phyloP scores from a whole-genome alignment of 1,139 yeast genomes.

The Candida sp. region DNA sequence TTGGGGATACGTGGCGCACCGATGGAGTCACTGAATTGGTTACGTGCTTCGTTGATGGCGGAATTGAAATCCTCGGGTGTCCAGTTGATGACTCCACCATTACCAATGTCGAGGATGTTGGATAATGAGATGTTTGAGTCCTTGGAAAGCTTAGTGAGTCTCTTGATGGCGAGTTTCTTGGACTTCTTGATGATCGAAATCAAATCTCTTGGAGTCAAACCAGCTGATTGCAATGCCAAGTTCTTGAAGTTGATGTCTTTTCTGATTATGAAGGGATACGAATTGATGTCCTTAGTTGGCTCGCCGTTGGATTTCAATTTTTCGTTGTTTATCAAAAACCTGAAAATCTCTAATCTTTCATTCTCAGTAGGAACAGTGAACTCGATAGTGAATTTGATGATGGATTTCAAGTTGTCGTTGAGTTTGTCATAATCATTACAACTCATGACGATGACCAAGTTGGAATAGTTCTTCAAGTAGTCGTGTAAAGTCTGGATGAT shows the following conservation, averaged over 20 bases:
- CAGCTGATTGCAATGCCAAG: conserved; percentile 89
- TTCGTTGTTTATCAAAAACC: conserved; percentile 43
- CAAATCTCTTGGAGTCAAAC: conserved; percentile 87
- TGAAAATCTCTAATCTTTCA: conserved; percentile 72
- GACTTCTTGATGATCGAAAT: conserved; percentile 73
- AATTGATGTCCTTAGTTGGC: conserved; percentile 18
- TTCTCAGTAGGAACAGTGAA: conserved; percentile 79
- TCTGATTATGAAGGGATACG: conserved; percentile 31
- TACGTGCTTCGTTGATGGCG: conserved; percentile 84
- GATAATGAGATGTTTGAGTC: conserved; percentile 20
- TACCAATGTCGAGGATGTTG: conserved; percentile 37
- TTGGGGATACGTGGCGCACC: conserved; percentile 98
- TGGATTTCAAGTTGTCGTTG: conserved; percentile 67
- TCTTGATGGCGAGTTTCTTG: conserved; percentile 56
- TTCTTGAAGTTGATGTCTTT: conserved; percentile 61
- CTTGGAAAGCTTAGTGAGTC: conserved; percentile 39
- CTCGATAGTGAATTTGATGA: conserved; percentile 77
- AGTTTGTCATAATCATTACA: conserved; percentile 74
- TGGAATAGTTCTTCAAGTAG: conserved; percentile 39
- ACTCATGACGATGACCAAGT: conserved; percentile 67
- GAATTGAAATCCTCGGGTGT: conserved; percentile 68
- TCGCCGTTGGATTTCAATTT: conserved; percentile 6
- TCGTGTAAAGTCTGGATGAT: conserved; percentile 63
- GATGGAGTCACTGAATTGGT: conserved; percentile 89
- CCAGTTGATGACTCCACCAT: conserved; percentile 60